These are phyloP conservation scores for Stephania japonica DNA, from an alignment of 164 flowering plant species.

Conservation along the genomic window DNA sequence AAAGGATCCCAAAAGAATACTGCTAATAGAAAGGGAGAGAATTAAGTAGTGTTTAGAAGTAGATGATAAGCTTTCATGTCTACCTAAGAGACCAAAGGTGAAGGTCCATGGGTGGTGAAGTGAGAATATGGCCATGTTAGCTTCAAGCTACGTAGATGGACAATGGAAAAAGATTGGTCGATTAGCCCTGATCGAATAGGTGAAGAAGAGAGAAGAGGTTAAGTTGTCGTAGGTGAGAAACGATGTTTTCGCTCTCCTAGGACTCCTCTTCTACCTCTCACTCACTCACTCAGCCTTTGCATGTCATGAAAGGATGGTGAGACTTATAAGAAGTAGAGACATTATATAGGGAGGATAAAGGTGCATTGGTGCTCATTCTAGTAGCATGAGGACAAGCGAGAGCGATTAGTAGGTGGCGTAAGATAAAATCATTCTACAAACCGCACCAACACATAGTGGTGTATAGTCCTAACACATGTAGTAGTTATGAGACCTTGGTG, in stretches of 20 bases:
- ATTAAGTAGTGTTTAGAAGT: not conserved
- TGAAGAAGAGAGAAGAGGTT: not conserved
- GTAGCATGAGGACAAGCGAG: not conserved
- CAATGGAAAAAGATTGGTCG: not conserved
- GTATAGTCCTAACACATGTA: not conserved
- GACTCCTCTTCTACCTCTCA: conserved; percentile 6
- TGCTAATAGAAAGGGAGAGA: no score
- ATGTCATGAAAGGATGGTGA: not conserved
- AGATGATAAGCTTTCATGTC: not conserved
- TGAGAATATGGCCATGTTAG: conserved; percentile 21
- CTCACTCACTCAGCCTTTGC: not conserved
- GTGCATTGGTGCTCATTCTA: not conserved
- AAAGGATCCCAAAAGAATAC: no score
- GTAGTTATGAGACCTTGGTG: not conserved
- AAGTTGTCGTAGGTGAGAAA: not conserved
- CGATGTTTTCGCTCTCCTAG: not conserved
- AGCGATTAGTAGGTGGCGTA: conserved; percentile 28
- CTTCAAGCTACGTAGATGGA: not conserved
- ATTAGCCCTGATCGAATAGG: no score
- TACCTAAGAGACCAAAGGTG: conserved; percentile 45
- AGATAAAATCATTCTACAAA: conserved; percentile 21
- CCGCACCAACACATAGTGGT: conserved; percentile 2
- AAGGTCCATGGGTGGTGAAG: conserved; percentile 27
- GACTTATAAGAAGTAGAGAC: not conserved
- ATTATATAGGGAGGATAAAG: not conserved